A percentile compares a stretch with the other conserved stretches of the same genome.
These are phyloP conservation scores for Zopfia rhizophila DNA, from an alignment of 2,329 filamentous ascomycete species.

Conservation along the genomic window DNA sequence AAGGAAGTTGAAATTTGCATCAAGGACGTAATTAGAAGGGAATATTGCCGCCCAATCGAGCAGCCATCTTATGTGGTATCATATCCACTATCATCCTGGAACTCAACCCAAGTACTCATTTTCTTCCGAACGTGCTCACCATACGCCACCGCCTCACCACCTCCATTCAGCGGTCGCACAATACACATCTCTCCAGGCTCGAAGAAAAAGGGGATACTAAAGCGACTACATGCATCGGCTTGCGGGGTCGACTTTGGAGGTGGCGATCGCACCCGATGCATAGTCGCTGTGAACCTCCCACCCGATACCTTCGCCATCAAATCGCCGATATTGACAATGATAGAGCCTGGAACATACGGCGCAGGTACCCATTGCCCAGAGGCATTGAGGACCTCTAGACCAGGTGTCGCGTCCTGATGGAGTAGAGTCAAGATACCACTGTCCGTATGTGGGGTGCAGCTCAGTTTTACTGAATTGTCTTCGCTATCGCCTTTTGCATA, in stretches of 20 bases:
- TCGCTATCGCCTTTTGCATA: constrained; percentile 15
- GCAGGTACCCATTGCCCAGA: constrained; percentile 55
- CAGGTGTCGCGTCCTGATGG: constrained; percentile 59
- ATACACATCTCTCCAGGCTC: constrained; percentile 57
- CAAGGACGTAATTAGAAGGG: no score
- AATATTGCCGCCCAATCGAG: no score
- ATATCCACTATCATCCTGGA: constrained; percentile 45
- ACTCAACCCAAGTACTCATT: constrained; percentile 59
- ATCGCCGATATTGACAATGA: constrained; percentile 60
- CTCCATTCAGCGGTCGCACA: constrained; percentile 50
- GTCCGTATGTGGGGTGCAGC: constrained; percentile 56
- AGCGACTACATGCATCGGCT: constrained; percentile 39
- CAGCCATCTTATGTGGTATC: no score
- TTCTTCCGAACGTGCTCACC: constrained; percentile 56
- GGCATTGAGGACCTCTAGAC: constrained; percentile 59
- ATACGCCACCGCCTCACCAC: constrained; percentile 48
- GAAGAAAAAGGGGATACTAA: constrained; percentile 61
- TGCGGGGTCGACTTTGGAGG: constrained; percentile 31
- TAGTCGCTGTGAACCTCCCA: constrained; percentile 57
- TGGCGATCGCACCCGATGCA: constrained; percentile 54
- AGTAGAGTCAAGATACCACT: constrained; percentile 60
- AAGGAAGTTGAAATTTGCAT: no score
- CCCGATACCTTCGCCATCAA: constrained; percentile 55
- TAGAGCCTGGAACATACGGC: constrained; percentile 52
- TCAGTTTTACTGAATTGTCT: constrained; percentile 32